Percentiles rank a stretch among this genome's conserved stretches.
Conservation (phyloP, 768 basidiomycete genomes). For the Panaeolus cyanescens region DNA sequence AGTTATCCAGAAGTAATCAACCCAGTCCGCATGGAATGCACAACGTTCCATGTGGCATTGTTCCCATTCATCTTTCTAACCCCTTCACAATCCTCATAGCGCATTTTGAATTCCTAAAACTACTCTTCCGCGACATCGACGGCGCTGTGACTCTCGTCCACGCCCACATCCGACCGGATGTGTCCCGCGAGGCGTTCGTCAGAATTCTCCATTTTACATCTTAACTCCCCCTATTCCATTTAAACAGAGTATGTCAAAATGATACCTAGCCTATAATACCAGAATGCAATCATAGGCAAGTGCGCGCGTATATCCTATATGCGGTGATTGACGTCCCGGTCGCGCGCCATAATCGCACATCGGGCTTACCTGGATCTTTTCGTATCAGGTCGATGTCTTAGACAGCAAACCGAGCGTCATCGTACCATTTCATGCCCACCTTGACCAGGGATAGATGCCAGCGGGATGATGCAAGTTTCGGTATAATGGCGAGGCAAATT, state of each 20-base stretch:
- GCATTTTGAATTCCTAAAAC: neutral
- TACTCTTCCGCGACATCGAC: neutral
- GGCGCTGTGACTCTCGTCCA: neutral
- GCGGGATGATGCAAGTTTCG: neutral
- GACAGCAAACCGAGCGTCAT: too few species aligned
- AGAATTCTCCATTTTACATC: too few species aligned
- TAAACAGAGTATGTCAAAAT: too few species aligned
- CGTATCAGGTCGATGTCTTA: neutral
- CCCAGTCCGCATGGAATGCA: neutral
- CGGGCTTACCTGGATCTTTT: neutral
- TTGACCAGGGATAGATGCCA: too few species aligned
- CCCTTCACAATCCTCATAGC: neutral
- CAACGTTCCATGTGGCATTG: neutral
- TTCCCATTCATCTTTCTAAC: neutral
- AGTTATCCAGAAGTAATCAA: too few species aligned
- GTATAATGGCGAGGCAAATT: neutral
- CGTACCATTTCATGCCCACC: too few species aligned
- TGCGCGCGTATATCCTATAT: too few species aligned
- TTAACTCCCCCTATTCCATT: too few species aligned
- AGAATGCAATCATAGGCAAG: neutral
- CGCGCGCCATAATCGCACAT: conserved; percentile 3
- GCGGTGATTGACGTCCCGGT: neutral
- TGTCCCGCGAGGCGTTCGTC: too few species aligned
- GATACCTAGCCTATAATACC: too few species aligned
- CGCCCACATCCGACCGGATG: neutral